These are phyloP conservation scores for Adansonia rubrostipa DNA, from an alignment of 441 rosid genomes.

Conservation along the genomic window DNA sequence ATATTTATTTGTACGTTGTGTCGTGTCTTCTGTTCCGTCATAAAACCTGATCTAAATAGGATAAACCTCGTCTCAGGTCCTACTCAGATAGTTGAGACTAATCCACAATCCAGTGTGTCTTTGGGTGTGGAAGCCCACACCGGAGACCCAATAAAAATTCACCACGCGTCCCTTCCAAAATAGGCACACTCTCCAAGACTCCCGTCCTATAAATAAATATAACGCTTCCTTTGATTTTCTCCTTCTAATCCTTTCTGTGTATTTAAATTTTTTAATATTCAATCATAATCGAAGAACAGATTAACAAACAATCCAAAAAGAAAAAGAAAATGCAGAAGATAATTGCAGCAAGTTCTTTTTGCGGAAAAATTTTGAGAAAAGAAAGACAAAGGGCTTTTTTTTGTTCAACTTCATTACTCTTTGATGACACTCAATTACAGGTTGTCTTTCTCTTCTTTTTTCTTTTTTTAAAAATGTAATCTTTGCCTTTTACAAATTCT, in stretches of 20 bases:
- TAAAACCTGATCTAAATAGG: too few species aligned
- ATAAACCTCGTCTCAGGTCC: neutral
- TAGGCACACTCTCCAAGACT: neutral
- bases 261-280: neutral
- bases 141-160: neutral
- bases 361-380: slow-evolving; percentile 33
- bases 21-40: too few species aligned
- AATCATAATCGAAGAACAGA: neutral
- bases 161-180: neutral
- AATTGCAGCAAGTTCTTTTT: slow-evolving; percentile 42
- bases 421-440: slow-evolving; percentile 92
- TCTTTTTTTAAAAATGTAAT: neutral
- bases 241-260: neutral
- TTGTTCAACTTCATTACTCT: slow-evolving; percentile 68
- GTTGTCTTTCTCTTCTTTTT: slow-evolving; percentile 31
- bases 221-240: neutral
- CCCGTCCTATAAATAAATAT: neutral
- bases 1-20: too few species aligned
- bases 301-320: neutral
- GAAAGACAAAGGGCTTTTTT: slow-evolving; percentile 45
- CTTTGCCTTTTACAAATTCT: neutral
- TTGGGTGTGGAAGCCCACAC: neutral
- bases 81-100: neutral
- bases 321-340: slow-evolving; percentile 47
- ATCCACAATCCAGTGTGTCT: neutral